Evolutionary conservation across 345 rosid species (phyloP).

Genomic region (Carallia brachiata): DNA sequence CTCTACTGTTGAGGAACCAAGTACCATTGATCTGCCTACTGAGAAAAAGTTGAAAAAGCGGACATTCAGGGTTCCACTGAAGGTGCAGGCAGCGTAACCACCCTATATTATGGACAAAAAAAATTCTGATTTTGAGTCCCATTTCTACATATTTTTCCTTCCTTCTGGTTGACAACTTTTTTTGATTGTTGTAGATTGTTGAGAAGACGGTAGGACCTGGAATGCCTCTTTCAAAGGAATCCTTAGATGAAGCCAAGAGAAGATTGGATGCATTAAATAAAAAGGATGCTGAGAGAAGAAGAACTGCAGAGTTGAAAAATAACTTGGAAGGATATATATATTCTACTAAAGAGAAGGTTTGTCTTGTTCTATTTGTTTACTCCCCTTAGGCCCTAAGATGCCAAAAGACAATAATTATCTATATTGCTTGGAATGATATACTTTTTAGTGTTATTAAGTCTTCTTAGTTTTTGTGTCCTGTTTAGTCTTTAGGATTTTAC

Average conservation of each 20-base stretch:
- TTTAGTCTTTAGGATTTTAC: background rate
- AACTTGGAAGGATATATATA: constrained; percentile 91
- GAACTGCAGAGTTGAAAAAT: constrained; percentile 92
- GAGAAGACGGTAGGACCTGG: constrained; percentile 87
- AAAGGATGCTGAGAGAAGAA: constrained; percentile 86
- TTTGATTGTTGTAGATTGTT: constrained; percentile 46
- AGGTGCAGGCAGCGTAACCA: constrained; percentile 44
- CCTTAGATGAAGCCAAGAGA: constrained; percentile 59
- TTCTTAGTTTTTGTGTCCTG: background rate
- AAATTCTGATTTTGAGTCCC: background rate
- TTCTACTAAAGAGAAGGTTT: constrained; percentile 92
- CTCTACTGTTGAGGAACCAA: constrained; percentile 48
- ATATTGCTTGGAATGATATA: background rate
- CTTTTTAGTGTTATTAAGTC: background rate
- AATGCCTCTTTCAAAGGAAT: constrained; percentile 61
- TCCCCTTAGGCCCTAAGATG: background rate
- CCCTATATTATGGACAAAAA: constrained; percentile 1
- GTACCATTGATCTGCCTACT: constrained; percentile 43
- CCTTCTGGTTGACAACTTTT: background rate
- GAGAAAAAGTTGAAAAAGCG: constrained; percentile 80
- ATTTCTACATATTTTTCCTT: background rate
- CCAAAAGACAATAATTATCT: background rate
- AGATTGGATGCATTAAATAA: constrained; percentile 77
- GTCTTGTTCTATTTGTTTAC: background rate
- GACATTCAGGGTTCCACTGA: constrained; percentile 78